phyloP scores from a whole-genome alignment of 305 asterid genomes.

The Rubia occidens region DNA sequence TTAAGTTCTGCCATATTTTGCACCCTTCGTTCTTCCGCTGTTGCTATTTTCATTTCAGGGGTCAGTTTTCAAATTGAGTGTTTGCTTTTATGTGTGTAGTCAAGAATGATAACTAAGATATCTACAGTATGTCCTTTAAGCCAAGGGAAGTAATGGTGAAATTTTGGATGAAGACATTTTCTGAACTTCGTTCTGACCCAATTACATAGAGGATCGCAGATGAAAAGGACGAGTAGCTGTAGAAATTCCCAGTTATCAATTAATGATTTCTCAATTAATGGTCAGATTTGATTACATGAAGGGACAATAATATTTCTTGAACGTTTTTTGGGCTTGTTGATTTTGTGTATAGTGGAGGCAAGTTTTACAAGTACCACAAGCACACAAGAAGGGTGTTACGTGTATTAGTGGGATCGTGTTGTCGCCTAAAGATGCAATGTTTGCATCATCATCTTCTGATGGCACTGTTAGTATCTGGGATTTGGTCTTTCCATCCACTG shows the following conservation, averaged over 20 bases:
- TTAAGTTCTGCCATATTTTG: neutral
- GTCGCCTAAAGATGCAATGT: constrained; percentile 48
- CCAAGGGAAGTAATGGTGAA: neutral
- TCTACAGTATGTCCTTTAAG: neutral
- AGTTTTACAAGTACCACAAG: constrained; percentile 57
- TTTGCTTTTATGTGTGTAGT: neutral
- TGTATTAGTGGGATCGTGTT: constrained; percentile 67
- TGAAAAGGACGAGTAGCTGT: neutral
- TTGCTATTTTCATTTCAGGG: neutral
- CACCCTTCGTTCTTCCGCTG: neutral
- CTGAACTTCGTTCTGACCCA: neutral
- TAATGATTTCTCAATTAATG: neutral
- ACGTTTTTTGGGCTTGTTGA: neutral
- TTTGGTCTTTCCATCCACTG: constrained; percentile 41
- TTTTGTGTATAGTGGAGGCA: constrained; percentile 62
- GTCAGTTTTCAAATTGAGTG: neutral
- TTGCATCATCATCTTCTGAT: constrained; percentile 88
- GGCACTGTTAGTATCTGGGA: constrained; percentile 71
- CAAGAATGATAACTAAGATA: neutral
- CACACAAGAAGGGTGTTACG: constrained; percentile 80
- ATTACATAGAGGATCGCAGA: neutral
- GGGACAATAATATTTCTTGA: neutral
- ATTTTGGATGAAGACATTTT: neutral
- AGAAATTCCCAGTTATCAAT: neutral
- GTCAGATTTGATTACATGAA: neutral